Percentiles rank a stretch among this genome's conserved stretches.
phyloP scores from a whole-genome alignment of 2,329 filamentous ascomycete genomes.

The Penicillium palitans region DNA sequence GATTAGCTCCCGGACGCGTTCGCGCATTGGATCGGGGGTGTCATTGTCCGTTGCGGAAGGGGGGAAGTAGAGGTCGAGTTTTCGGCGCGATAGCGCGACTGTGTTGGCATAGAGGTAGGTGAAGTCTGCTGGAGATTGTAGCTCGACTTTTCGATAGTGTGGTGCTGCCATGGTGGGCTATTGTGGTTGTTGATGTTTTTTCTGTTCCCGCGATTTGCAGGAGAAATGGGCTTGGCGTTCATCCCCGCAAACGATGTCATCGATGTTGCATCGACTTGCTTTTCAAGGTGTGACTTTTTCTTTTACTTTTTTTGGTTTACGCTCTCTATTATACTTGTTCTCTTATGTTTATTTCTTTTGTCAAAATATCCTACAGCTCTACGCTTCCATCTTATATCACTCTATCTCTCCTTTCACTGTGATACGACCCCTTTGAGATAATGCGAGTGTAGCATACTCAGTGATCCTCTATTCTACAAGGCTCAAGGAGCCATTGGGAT shows the following conservation, averaged over 20 bases:
- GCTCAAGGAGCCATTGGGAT: background rate
- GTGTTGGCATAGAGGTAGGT: slow-evolving; percentile 51
- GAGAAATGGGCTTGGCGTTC: slow-evolving; percentile 16
- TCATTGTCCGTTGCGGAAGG: slow-evolving; percentile 44
- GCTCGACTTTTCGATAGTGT: slow-evolving; percentile 52
- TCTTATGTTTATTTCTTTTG: background rate
- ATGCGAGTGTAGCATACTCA: slow-evolving; percentile 6
- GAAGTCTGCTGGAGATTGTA: slow-evolving; percentile 52
- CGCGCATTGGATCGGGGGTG: slow-evolving; percentile 45
- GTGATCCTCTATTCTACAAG: background rate
- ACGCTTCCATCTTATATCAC: background rate
- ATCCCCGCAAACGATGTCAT: slow-evolving; percentile 31
- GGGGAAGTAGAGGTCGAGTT: slow-evolving; percentile 51
- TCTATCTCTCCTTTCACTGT: background rate
- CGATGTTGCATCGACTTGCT: slow-evolving; percentile 6
- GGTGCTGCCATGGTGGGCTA: slow-evolving; percentile 30
- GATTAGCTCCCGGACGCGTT: slow-evolving; percentile 45
- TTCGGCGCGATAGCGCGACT: slow-evolving; percentile 46
- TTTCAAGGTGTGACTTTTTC: background rate
- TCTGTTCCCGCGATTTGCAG: slow-evolving; percentile 16
- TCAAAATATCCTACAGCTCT: background rate
- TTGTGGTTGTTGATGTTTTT: slow-evolving; percentile 11
- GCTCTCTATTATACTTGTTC: background rate
- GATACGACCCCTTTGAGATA: slow-evolving; percentile 2
- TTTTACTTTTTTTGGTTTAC: background rate